phyloP scores from a whole-genome alignment of 169 alveolate species.

The Plasmodium ovale region DNA sequence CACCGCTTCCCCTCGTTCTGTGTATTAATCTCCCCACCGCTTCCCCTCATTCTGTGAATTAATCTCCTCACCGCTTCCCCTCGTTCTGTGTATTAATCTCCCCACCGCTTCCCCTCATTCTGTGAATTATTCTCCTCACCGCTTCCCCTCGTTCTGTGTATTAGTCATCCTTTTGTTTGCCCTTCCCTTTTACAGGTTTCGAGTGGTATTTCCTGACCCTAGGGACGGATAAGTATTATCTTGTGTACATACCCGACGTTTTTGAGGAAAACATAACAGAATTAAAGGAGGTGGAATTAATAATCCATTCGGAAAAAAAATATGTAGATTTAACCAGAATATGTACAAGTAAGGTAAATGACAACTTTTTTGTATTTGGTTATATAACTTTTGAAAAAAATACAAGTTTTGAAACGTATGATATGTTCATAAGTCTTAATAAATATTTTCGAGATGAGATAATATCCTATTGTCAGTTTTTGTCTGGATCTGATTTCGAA shows the following conservation, averaged over 20 bases:
- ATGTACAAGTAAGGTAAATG: conserved; percentile 51
- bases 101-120: background rate
- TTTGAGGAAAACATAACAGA: conserved; percentile 69
- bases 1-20: background rate
- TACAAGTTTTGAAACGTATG: conserved; percentile 44
- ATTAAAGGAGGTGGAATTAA: conserved; percentile 24
- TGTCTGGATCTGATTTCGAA: conserved; percentile 48
- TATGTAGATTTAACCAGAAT: conserved; percentile 71
- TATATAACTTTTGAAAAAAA: conserved; percentile 21
- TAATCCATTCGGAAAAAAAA: conserved; percentile 26
- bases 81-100: background rate
- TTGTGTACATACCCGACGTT: conserved; percentile 57
- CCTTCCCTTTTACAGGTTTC: background rate
- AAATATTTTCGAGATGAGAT: conserved; percentile 72
- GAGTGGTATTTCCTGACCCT: conserved; percentile 70
- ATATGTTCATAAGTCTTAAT: conserved; percentile 65
- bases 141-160: background rate
- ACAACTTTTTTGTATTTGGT: conserved; percentile 63
- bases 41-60: background rate
- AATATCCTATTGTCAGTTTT: conserved; percentile 49
- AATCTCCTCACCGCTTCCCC: background rate
- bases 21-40: background rate
- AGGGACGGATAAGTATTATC: conserved; percentile 46
- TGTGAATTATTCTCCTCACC: background rate
- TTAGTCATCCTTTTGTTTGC: background rate